phyloP scores from a whole-genome alignment of 1,139 yeast genomes.

The Taphrina deformans region DNA sequence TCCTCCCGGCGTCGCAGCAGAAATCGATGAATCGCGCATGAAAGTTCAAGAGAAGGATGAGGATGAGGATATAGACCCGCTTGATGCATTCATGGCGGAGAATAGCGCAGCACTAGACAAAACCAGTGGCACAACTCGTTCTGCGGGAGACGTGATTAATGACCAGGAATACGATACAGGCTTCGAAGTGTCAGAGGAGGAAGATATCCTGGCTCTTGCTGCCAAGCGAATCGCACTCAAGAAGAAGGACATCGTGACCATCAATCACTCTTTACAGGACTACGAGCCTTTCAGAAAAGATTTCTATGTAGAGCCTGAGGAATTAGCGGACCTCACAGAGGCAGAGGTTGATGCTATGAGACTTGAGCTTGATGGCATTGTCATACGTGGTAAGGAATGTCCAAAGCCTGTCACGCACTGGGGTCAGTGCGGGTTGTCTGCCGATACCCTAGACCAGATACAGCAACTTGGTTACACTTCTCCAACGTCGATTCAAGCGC shows the following conservation, averaged over 20 bases:
- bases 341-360: slow-evolving; percentile 61
- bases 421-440: slow-evolving; percentile 78
- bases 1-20: too few relatives aligned
- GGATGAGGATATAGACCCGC: slow-evolving; percentile 44
- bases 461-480: slow-evolving; percentile 54
- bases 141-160: slow-evolving; percentile 39
- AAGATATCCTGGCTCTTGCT: slow-evolving; percentile 43
- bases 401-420: slow-evolving; percentile 74
- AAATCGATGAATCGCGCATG: not conserved
- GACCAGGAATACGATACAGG: slow-evolving; percentile 42
- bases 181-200: slow-evolving; percentile 41
- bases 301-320: slow-evolving; percentile 68
- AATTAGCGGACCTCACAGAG: slow-evolving; percentile 51
- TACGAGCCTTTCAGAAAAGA: slow-evolving; percentile 60
- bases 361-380: slow-evolving; percentile 61
- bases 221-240: slow-evolving; percentile 47
- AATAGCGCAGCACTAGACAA: slow-evolving; percentile 31
- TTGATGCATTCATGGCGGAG: slow-evolving; percentile 47
- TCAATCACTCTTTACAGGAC: slow-evolving; percentile 54
- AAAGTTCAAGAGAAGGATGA: not conserved
- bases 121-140: slow-evolving; percentile 29
- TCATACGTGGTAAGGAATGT: slow-evolving; percentile 58
- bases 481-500: slow-evolving; percentile 90
- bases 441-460: slow-evolving; percentile 56
- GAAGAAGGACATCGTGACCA: slow-evolving; percentile 49